phyloP scores from a whole-genome alignment of 179 eudicot genomes.

The Beta corolliflora region DNA sequence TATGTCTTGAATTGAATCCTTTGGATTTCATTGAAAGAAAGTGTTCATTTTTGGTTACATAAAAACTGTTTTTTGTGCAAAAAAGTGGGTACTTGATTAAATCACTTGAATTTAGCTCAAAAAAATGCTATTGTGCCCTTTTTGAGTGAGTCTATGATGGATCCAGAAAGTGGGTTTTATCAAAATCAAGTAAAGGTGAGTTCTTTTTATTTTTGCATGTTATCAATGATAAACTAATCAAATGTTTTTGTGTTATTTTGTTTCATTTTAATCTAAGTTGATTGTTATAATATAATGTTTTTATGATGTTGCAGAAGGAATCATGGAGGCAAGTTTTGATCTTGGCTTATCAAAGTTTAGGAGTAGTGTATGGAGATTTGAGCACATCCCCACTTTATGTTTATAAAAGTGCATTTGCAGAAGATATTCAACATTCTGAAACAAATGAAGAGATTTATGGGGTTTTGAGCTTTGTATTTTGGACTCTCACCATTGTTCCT shows the following conservation, averaged over 20 bases:
- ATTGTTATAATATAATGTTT: neutral
- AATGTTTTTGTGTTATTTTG: too few species aligned
- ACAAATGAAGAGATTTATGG: slow-evolving; percentile 88
- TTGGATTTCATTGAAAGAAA: too few species aligned
- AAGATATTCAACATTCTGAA: slow-evolving; percentile 51
- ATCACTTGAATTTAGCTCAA: slow-evolving; percentile 14
- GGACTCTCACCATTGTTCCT: slow-evolving; percentile 80
- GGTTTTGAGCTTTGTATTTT: slow-evolving; percentile 73
- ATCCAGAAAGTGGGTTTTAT: slow-evolving; percentile 74
- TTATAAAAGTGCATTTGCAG: slow-evolving; percentile 78
- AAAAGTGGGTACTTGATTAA: slow-evolving; percentile 20
- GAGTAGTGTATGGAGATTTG: slow-evolving; percentile 93
- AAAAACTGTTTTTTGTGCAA: slow-evolving; percentile 1
- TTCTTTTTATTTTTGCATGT: slow-evolving; percentile 21
- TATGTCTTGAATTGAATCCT: slow-evolving; percentile 15
- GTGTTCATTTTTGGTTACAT: neutral
- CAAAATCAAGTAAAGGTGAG: slow-evolving; percentile 71
- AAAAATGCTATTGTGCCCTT: slow-evolving; percentile 30
- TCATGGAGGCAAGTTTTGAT: slow-evolving; percentile 81
- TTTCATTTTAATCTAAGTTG: neutral
- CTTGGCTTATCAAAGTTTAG: slow-evolving; percentile 88
- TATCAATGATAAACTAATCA: neutral
- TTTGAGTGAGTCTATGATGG: slow-evolving; percentile 58
- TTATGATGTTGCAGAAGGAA: slow-evolving; percentile 58
- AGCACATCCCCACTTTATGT: slow-evolving; percentile 90